Base-by-base conservation (phyloP, 2,329 filamentous ascomycete species). In the Aspergillus pseudonomiae region DNA sequence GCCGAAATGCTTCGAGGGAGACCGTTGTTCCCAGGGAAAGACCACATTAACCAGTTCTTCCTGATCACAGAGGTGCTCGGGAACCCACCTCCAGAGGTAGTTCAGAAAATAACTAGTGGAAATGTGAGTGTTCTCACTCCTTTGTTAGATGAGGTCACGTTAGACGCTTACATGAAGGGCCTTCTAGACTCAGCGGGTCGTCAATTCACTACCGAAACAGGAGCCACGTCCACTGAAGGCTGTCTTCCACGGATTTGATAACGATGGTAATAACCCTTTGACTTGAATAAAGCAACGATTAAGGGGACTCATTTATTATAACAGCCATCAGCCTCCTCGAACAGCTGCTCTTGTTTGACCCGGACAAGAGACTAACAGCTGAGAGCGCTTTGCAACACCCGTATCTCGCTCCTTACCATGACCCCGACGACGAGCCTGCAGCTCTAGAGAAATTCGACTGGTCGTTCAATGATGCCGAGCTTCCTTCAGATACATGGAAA, bases 401-500 rank as follows among this genome's bases (percentile, higher is more conserved):
- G 69, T 99, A 98, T 79, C 90, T 99, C 55, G 87, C 93, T 12
- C 94, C 94, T 7, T 98, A 98, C 83, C 95, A 99, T 80, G 95
- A 99, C 77, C 94, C 95, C 10, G 94, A 91, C 41, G 95, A 99
- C 74, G 95, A 99, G 84, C 95, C 95, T 1, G 89, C 93, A 9
- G 92, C 95, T 26, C 92, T 96, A 65, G 93, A 97, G 83, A 97
- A 96, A 82, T 99, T 99, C 74, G 95, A 99, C 78, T 99, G 95
- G 95, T 97, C 94, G 61, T 99, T 99, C 83, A 98, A 98, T 79
- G 94, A 98, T 72, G 94, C 94, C 50, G 95, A 98, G 75, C 83
- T 98, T 59, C 94, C 95, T 1, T 93, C 97, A 53, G 95, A 99
- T 76, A 97, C 94, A n/a, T 99, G 95, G 95, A 99, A 98, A 84